Conservation (phyloP, 768 basidiomycete genomes). For the Tylopilus subfusipes region DNA sequence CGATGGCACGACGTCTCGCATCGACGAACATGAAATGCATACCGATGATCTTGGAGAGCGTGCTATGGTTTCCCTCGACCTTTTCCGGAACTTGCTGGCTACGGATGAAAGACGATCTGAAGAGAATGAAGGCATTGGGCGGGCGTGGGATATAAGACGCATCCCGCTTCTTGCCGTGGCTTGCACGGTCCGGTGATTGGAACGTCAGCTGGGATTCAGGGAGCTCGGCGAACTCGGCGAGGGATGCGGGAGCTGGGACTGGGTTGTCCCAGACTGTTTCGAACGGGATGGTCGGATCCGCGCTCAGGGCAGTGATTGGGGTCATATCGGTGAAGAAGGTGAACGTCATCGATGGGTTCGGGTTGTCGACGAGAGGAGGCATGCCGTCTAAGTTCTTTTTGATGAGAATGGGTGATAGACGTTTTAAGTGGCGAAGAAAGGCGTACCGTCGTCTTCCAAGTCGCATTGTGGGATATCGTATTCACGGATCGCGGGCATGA, state of each 20-base stretch:
- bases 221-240: constrained; percentile 15
- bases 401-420: constrained; percentile 7
- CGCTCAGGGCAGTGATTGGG: constrained; percentile 45
- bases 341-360: constrained; percentile 49
- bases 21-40: not conserved
- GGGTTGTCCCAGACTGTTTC: constrained; percentile 33
- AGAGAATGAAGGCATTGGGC: constrained; percentile 84
- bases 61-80: constrained; percentile 78
- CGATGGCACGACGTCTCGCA: not conserved
- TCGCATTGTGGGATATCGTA: constrained; percentile 23
- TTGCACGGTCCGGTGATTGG: constrained; percentile 37
- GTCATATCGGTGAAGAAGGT: constrained; percentile 64
- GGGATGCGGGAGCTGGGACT: constrained; percentile 16
- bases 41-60: constrained; percentile 81
- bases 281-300: constrained; percentile 33
- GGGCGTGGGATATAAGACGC: constrained; percentile 78
- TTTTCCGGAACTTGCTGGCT: constrained; percentile 70
- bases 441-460: constrained; percentile 38
- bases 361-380: constrained; percentile 53
- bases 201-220: constrained; percentile 18
- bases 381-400: constrained; percentile 37
- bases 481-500: constrained; percentile 30
- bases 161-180: constrained; percentile 62
- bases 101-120: constrained; percentile 73
- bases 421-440: not conserved